Conservation (phyloP, 768 basidiomycete species). For the Neoboletus brunneissimus region DNA sequence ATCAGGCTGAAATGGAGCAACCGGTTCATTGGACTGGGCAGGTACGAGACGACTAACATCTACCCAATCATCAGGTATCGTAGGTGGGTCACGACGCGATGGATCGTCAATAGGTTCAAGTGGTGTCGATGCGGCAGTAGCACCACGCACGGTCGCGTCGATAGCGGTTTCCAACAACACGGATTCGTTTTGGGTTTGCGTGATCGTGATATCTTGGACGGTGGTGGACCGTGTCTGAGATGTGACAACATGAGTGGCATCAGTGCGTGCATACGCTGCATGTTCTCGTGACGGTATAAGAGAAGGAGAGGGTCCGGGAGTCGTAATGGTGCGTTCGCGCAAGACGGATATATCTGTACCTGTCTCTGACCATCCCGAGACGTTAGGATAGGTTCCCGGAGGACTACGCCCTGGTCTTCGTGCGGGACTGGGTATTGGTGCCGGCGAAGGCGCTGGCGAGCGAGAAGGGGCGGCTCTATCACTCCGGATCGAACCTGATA, state of each 20-base stretch:
- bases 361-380: slow-evolving; percentile 33
- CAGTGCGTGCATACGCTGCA: slow-evolving; percentile 6
- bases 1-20: slow-evolving; percentile 4
- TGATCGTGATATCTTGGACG: slow-evolving; percentile 9
- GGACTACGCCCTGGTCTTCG: slow-evolving; percentile 28
- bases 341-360: slow-evolving; percentile 23
- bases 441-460: slow-evolving; percentile 19
- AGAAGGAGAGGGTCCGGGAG: slow-evolving; percentile 25
- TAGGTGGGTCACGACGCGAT: slow-evolving; percentile 19
- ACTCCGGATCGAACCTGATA: slow-evolving; percentile 28
- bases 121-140: not conserved
- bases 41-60: slow-evolving; percentile 15
- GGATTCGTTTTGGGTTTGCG: slow-evolving; percentile 13
- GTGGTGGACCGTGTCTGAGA: slow-evolving; percentile 2
- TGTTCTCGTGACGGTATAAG: slow-evolving; percentile 27
- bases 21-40: slow-evolving; percentile 4
- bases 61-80: slow-evolving; percentile 32
- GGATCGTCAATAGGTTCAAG: slow-evolving; percentile 8
- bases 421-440: slow-evolving; percentile 12
- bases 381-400: slow-evolving; percentile 28
- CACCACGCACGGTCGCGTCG: not conserved
- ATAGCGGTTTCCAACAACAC: not conserved
- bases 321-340: slow-evolving; percentile 13
- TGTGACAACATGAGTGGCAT: slow-evolving; percentile 9
- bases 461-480: slow-evolving; percentile 30